Evolutionary conservation across 1,139 yeast genomes (phyloP), one percentile per base, ranked within the genome.

Genomic region (Yamadazyma atmosphaerica): DNA sequence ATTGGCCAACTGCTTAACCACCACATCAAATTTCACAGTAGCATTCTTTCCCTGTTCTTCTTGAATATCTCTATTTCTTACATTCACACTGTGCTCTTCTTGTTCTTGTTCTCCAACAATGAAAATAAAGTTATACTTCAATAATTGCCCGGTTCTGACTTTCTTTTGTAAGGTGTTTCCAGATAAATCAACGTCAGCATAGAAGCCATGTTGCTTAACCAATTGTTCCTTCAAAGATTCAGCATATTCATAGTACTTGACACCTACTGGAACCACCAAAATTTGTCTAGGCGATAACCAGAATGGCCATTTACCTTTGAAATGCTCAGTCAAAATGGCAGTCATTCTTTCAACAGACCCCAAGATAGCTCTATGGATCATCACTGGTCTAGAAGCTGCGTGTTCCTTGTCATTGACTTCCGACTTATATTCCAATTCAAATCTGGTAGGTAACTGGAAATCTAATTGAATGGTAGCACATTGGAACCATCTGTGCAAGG

Each of bases 321-420:
- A 90, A 69, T 92, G 98, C 65, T 92, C 98, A 44, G 95, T 89
- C 65, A 92, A 81, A 55, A 92, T 88, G 46, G 96, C 98, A 51
- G 96, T 85, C 96, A 92, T 89, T 77, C 98, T 85, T 74, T 92
- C 98, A 39, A 92, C 92, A 31, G 97, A 89, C 45, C 98, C 98
- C 63, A 89, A 81, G 50, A 92, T 86, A 51, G 98, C 98, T 72
- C 98, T 86, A 71, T 92, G 98, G 58, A 92, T 89, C 98, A 92
- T 92, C 41, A 92, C 98, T 35, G 98, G 98, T 67, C 95, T 81
- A 23, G 57, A 47, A 42, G 54, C 50, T 28, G 63, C 55, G 40
- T 52, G 49, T 34, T 63, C 74, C 59, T 68, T 67, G 32, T 61
- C 71, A 52, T 80, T 83, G 52, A 79, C 81, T 58, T 84, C 85